phyloP scores from a whole-genome alignment of 2,329 filamentous ascomycete species.

The Rasamsonia emersonii region DNA sequence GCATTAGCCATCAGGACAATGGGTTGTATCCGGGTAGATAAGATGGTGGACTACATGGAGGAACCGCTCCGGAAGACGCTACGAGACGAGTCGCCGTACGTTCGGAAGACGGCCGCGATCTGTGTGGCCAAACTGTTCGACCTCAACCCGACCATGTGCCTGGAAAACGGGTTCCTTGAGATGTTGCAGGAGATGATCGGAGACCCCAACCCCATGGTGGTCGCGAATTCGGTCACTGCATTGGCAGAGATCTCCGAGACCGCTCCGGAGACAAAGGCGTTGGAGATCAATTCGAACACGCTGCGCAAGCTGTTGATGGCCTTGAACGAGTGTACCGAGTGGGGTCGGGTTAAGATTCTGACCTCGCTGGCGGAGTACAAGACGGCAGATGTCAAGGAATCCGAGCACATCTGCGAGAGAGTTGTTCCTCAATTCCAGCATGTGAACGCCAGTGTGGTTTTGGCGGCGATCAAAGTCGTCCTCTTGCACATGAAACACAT shows the following conservation, averaged over 20 bases:
- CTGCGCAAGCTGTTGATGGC: constrained; percentile 96
- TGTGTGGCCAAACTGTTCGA: constrained; percentile 98
- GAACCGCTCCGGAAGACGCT: constrained; percentile 93
- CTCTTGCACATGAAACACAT: constrained; percentile 92
- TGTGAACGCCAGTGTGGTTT: constrained; percentile 90
- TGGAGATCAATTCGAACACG: constrained; percentile 71
- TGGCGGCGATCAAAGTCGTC: constrained; percentile 96
- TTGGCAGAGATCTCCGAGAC: constrained; percentile 85
- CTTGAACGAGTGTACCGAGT: constrained; percentile 96
- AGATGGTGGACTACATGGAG: constrained; percentile 99
- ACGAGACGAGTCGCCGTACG: constrained; percentile 94
- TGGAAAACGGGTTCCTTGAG: constrained; percentile 95
- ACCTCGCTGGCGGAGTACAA: constrained; percentile 83
- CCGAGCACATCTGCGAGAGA: constrained; percentile 95
- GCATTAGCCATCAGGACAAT: constrained; percentile 95
- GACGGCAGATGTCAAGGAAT: constrained; percentile 81
- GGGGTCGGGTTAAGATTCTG: constrained; percentile 90
- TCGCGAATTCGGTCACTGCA: constrained; percentile 93
- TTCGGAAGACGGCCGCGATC: constrained; percentile 94
- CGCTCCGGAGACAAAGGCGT: constrained; percentile 79
- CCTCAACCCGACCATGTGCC: constrained; percentile 80
- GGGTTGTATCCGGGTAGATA: constrained; percentile 96
- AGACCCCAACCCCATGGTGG: constrained; percentile 97
- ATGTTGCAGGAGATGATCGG: constrained; percentile 91
- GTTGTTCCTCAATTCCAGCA: constrained; percentile 97